Percentiles rank a stretch among this genome's conserved stretches.
Conservation (phyloP, 257 asterid species). For the Gynochthodes officinalis region DNA sequence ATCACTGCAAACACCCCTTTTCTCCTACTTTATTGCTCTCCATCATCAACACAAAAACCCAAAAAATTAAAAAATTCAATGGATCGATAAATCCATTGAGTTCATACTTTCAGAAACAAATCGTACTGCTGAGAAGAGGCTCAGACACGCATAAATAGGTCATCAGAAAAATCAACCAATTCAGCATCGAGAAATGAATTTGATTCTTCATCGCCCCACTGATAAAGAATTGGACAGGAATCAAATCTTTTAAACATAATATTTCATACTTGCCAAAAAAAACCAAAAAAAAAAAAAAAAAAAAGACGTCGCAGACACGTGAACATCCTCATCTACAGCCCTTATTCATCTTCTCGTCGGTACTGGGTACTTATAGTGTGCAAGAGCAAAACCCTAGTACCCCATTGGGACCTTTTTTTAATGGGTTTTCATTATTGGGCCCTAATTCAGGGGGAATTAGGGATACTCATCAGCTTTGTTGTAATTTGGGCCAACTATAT, state of each 20-base stretch:
- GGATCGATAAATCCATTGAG: not conserved
- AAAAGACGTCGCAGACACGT: no score
- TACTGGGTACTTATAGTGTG: not conserved
- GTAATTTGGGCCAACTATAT: not conserved
- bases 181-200: constrained; percentile 77
- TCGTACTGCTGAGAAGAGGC: constrained; percentile 26
- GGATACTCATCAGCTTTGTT: not conserved
- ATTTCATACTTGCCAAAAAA: not conserved
- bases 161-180: constrained; percentile 35
- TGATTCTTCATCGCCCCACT: constrained; percentile 43
- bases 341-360: not conserved
- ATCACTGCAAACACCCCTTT: constrained; percentile 38
- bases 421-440: not conserved
- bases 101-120: not conserved
- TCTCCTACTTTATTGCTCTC: not conserved
- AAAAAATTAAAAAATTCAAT: not conserved
- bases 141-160: constrained; percentile 88
- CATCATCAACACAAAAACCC: not conserved
- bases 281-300: not conserved
- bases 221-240: not conserved
- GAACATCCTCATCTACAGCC: not conserved
- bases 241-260: not conserved
- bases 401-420: not conserved
- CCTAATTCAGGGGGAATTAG: not conserved
- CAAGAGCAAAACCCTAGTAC: not conserved